phyloP scores from a whole-genome alignment of 1,284 basidiomycete genomes.

The Cystobasidium sp. region DNA sequence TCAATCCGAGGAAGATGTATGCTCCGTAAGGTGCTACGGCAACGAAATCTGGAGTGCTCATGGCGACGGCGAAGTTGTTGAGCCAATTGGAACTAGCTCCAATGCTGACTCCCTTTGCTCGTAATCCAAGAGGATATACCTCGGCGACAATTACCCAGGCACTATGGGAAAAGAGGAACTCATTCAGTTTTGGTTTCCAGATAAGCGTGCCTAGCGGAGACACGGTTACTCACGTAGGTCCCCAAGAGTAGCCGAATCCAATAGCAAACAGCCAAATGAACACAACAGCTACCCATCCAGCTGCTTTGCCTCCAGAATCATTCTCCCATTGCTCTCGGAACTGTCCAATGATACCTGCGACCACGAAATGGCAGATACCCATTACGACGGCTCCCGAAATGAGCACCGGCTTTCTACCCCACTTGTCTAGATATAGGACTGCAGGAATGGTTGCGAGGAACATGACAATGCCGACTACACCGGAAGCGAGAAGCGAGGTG shows the following conservation, averaged over 20 bases:
- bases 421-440: slow-evolving; percentile 52
- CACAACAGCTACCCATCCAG: slow-evolving; percentile 41
- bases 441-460: slow-evolving; percentile 48
- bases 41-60: slow-evolving; percentile 49
- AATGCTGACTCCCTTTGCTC: slow-evolving; percentile 52
- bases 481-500: slow-evolving; percentile 43
- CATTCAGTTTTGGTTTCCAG: neutral
- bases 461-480: slow-evolving; percentile 40
- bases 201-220: neutral
- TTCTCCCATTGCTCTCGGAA: slow-evolving; percentile 49
- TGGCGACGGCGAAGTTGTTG: slow-evolving; percentile 51
- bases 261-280: slow-evolving; percentile 50
- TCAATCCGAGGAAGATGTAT: slow-evolving; percentile 48
- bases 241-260: slow-evolving; percentile 49
- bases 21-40: slow-evolving; percentile 45
- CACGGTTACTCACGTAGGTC: slow-evolving; percentile 33
- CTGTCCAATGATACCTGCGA: slow-evolving; percentile 50
- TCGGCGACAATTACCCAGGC: slow-evolving; percentile 53
- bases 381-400: slow-evolving; percentile 51
- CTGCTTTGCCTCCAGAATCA: slow-evolving; percentile 25
- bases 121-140: slow-evolving; percentile 51
- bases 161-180: neutral
- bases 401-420: slow-evolving; percentile 51
- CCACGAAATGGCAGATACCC: slow-evolving; percentile 48
- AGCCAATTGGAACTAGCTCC: slow-evolving; percentile 52